Base-by-base conservation (phyloP, 768 basidiomycete genomes). In the Auriscalpium orientale region DNA sequence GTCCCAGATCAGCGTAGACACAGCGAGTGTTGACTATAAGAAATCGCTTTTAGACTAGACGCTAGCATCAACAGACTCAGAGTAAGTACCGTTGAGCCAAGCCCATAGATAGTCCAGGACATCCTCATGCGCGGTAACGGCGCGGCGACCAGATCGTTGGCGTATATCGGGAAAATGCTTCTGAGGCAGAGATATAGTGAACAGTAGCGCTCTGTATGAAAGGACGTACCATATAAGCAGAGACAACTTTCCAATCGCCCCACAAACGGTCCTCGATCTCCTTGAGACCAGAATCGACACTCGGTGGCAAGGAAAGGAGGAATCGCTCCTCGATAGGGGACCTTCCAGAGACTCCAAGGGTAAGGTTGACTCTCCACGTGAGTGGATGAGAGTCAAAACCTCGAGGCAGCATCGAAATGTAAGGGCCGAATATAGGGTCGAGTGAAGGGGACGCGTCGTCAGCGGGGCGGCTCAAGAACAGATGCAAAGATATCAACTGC, bases 21-120 rank as follows among this genome's bases (percentile, higher is more conserved):
- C 89, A 93, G 49, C 95, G 83, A 6, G 95, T 98, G 68, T 98
- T 98, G 56, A 97, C 92, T 93, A 63, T 15, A 37, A 52, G 62
- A 12, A 34, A 54, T 50, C 20, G 43, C n/a, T n/a, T 48, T 52
- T 50, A 22, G 60, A 49, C 37, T 56, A 53, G 56, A 16, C 34
- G 15, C 16, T 18, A 18, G n/a, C 40, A 56, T 53, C 36, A 34
- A 49, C 16, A 34, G 46, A 10, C 49, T 63, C 28, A 57, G 22
- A 12, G 56, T n/a, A 36, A 49, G 53, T 61, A 89, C 94, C 91
- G 65, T 85, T 95, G 10, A 98, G 76, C 94, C 95, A 98, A 1
- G 81, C 92, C 92, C 95, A 97, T 3, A 91, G 67, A 61, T 82
- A 90, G 62, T 84, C 78, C n/a, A 54, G 48, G 34, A 64, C 64